Base-by-base conservation (phyloP, 1,139 yeast species). In the Diutina siamensis region DNA sequence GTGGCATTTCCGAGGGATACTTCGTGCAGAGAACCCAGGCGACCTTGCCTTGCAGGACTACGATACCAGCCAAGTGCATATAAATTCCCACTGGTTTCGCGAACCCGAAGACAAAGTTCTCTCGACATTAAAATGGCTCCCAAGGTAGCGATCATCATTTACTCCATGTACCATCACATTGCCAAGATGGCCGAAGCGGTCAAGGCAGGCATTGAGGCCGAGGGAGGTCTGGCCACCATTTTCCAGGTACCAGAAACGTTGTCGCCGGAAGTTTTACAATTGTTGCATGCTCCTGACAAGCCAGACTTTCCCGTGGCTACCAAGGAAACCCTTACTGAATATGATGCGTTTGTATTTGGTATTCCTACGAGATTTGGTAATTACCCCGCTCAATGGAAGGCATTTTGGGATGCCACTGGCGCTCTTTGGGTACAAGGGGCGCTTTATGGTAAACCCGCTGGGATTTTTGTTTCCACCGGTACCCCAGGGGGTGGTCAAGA, bases 401-500 rank as follows among this genome's bases (percentile, higher is more conserved):
- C 88, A 12, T 85, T 82, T 73, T 80, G 88, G 82, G 94, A 84
- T 58, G 64, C 77, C 46, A 83, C 94, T 48, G 94, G 94, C 59
- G 85, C 84, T 47, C 68, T 84, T 52, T 85, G 95, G 95, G 87
- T 84, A 47, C 51, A 63, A 46, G 94, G 94, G 62, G 79, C 78
- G 49, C 70, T 85, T 50, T 67, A 74, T 57, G 94, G 89, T 58
- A 85, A 85, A 67, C 74, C 75, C 54, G 88, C 83, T 40, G 92
- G 92, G 58, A 59, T 79, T 48, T 85, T 85, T 57, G 81, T 80
- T 47, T 74, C 87, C 44, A 85, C 95, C 40, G 89, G 92, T 60
- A 74, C 88, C 47, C 80, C 79, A 57, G 92, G 92, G 61, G 94
- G 94, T 63, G 89, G 89, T 55, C 87, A 82, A 64, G 95, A 86